Conservation (phyloP, 768 basidiomycete species). For the Hygrophorus pudorinus region DNA sequence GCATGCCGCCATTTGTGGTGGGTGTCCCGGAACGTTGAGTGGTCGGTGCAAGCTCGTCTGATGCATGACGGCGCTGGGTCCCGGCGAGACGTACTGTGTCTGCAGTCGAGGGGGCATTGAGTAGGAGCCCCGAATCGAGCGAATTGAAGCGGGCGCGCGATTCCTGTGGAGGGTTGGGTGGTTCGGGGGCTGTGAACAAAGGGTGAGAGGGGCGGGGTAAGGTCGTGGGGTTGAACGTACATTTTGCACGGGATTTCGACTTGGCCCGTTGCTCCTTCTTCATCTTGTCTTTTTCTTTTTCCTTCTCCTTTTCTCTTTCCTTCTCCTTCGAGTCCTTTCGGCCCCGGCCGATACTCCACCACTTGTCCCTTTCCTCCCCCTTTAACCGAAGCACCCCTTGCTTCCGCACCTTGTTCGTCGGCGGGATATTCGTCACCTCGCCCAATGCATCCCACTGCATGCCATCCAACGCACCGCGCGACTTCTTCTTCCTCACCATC, state of each 20-base stretch:
- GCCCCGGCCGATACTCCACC: constrained; percentile 77
- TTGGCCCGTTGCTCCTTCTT: constrained; percentile 29
- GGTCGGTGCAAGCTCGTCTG: constrained; percentile 3
- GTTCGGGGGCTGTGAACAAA: constrained; percentile 31
- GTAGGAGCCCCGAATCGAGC: constrained; percentile 33
- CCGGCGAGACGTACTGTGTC: constrained; percentile 8
- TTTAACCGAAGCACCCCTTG: constrained; percentile 22
- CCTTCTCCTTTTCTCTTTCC: constrained; percentile 30
- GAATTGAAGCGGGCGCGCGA: constrained; percentile 54
- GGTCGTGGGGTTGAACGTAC: constrained; percentile 20
- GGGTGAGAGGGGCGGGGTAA: neutral
- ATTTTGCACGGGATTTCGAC: constrained; percentile 32
- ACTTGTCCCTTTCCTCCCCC: constrained; percentile 47
- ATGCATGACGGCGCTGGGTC: constrained; percentile 11
- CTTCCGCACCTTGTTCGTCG: constrained; percentile 17
- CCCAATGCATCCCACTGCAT: constrained; percentile 40
- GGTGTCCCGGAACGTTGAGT: constrained; percentile 26
- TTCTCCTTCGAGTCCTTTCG: constrained; percentile 64
- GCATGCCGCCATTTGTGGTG: constrained; percentile 20
- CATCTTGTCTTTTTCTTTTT: constrained; percentile 29
- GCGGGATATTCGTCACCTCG: constrained; percentile 48
- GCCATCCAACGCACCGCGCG: constrained; percentile 48
- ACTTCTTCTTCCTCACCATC: constrained; percentile 72
- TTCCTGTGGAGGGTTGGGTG: constrained; percentile 22
- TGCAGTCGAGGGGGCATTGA: constrained; percentile 17